These are phyloP conservation scores for Yamadazyma spencermartinsiae DNA, from an alignment of 1,139 yeast genomes.

Conservation along the genomic window DNA sequence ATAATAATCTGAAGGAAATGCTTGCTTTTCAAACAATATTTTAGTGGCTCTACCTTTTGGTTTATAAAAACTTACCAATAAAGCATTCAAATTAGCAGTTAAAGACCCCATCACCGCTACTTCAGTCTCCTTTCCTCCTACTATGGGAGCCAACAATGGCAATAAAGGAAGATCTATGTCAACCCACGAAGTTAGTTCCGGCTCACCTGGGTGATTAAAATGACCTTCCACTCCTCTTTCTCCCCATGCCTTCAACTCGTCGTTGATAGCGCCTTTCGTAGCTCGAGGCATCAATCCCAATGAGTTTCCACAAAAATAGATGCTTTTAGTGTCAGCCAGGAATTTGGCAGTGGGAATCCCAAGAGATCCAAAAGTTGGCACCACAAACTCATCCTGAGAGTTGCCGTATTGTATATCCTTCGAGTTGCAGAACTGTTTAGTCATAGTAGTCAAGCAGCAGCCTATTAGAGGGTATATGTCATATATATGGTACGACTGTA, in stretches of 20 bases:
- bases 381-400: constrained; percentile 44
- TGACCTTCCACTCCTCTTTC: constrained; percentile 82
- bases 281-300: constrained; percentile 82
- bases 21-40: constrained; percentile 79
- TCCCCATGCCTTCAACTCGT: constrained; percentile 82
- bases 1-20: constrained; percentile 91
- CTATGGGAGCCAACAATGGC: constrained; percentile 67
- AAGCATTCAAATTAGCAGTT: constrained; percentile 76
- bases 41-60: constrained; percentile 63
- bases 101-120: constrained; percentile 88
- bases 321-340: constrained; percentile 27
- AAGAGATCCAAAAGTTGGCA: constrained; percentile 61
- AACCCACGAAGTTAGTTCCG: constrained; percentile 64
- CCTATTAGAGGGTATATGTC: no score
- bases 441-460: neutral
- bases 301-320: constrained; percentile 87
- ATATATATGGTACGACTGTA: no score
- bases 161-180: constrained; percentile 77
- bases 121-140: constrained; percentile 72
- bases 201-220: constrained; percentile 63
- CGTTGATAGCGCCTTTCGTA: constrained; percentile 56
- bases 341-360: constrained; percentile 34
- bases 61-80: constrained; percentile 71
- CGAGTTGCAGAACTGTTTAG: constrained; percentile 19
- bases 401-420: constrained; percentile 41